These are phyloP conservation scores for Fusarium annulatum DNA, from an alignment of 2,329 filamentous ascomycete genomes.

Conservation along the genomic window DNA sequence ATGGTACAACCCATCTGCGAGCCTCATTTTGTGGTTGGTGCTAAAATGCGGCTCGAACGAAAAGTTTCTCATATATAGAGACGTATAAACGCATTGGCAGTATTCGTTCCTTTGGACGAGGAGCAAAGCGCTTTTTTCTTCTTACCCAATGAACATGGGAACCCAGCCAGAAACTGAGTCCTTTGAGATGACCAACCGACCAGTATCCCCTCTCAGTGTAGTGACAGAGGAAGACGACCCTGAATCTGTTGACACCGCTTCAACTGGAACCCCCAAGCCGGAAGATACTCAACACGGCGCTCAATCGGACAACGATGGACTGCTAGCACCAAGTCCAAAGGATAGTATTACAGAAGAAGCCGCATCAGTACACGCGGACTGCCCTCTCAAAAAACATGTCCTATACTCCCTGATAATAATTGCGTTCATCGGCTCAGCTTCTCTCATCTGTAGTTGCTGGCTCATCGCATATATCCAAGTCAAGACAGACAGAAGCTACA, in stretches of 20 bases:
- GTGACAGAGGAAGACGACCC: background rate
- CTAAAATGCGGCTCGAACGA: background rate
- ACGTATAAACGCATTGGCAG: background rate
- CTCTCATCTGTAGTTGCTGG: slow-evolving; percentile 1
- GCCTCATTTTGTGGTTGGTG: background rate
- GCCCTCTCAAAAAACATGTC: slow-evolving; percentile 22
- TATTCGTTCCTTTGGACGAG: background rate
- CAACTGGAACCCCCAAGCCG: background rate
- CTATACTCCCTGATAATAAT: slow-evolving; percentile 20
- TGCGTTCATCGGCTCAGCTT: background rate
- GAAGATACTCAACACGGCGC: background rate
- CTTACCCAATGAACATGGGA: background rate
- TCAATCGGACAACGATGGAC: background rate
- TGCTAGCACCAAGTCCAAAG: background rate
- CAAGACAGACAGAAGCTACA: background rate
- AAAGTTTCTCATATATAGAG: background rate
- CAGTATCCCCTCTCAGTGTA: background rate
- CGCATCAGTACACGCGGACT: background rate
- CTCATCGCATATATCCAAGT: slow-evolving; percentile 15
- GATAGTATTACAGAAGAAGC: background rate
- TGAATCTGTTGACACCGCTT: background rate
- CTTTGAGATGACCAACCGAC: background rate
- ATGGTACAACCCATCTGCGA: background rate
- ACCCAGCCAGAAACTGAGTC: background rate
- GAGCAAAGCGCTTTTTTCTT: background rate